phyloP scores from a whole-genome alignment of 306 rosid species.

The Geum urbanum region DNA sequence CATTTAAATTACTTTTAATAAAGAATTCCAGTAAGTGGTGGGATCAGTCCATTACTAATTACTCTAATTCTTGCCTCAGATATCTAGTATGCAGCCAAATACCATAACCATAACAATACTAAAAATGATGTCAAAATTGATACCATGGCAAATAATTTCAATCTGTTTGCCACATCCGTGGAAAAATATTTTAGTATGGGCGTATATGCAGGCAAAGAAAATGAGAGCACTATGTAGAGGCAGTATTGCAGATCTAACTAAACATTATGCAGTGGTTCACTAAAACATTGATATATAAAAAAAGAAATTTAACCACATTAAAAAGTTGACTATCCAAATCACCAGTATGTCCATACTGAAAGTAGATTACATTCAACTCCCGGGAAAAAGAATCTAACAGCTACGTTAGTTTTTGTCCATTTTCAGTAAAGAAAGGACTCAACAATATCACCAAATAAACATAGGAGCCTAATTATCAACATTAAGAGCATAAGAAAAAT shows the following conservation, averaged over 20 bases:
- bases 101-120: background rate
- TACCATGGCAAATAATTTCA: background rate
- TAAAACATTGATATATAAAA: background rate
- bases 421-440: background rate
- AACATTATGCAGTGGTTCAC: background rate
- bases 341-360: background rate
- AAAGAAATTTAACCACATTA: background rate
- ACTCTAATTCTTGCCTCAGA: background rate
- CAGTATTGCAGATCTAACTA: background rate
- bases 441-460: conserved; percentile 5
- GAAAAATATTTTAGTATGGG: background rate
- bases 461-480: background rate
- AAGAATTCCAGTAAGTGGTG: background rate
- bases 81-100: background rate
- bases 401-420: background rate
- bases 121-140: conserved; percentile 2
- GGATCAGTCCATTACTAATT: background rate
- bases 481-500: background rate
- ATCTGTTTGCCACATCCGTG: background rate
- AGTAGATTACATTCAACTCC: background rate
- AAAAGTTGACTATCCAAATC: background rate
- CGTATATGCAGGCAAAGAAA: background rate
- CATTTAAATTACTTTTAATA: background rate
- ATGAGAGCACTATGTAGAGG: background rate
- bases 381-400: background rate